These are phyloP conservation scores for Solanum bulbocastanum DNA, from an alignment of 257 asterid species.

Conservation along the genomic window DNA sequence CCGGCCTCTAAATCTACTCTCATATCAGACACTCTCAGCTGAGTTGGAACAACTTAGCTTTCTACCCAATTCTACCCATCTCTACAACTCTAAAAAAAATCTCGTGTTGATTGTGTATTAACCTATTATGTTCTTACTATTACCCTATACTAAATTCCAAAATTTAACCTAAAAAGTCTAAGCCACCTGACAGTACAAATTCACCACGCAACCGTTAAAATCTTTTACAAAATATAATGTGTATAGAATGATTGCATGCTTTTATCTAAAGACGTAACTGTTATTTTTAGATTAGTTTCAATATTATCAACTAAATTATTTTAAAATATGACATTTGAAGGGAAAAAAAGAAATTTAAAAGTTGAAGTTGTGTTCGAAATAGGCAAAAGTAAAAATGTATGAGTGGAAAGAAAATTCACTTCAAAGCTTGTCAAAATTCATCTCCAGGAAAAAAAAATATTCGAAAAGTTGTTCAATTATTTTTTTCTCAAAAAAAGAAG, in stretches of 20 bases:
- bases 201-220: background rate
- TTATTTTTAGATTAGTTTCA: too few species aligned
- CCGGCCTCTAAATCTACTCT: background rate
- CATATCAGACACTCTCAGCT: background rate
- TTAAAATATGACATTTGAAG: too few species aligned
- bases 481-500: background rate
- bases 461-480: background rate
- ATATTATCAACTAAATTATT: too few species aligned
- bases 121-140: background rate
- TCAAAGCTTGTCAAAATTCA: background rate
- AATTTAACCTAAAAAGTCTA: background rate
- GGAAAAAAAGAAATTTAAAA: too few species aligned
- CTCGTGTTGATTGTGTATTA: background rate
- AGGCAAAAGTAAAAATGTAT: background rate
- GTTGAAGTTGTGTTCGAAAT: background rate
- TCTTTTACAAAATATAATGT: background rate
- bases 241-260: background rate
- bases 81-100: background rate
- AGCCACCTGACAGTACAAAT: background rate
- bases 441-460: background rate
- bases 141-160: background rate
- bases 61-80: background rate
- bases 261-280: background rate
- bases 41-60: background rate
- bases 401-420: background rate